Conservation (phyloP, 352 stramenopile species). For the Elongisporangium anandrum region DNA sequence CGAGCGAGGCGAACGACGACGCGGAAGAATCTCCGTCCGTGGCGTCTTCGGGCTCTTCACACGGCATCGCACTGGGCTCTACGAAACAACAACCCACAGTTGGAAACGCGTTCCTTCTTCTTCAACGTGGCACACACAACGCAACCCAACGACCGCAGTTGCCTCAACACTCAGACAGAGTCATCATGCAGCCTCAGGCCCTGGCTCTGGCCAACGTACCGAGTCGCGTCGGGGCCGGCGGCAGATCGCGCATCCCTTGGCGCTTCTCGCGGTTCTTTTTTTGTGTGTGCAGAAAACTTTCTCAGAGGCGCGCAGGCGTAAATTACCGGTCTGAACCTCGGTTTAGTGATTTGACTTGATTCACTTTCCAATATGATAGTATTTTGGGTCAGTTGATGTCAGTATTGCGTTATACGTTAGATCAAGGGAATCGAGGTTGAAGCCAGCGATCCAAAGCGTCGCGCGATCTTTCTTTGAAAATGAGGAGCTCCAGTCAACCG, state of each 20-base stretch:
- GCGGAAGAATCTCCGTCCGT: background rate
- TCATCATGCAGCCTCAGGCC: no score
- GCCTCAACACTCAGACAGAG: background rate
- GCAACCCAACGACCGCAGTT: background rate
- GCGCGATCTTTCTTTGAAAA: background rate
- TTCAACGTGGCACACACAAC: background rate
- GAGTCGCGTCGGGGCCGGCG: constrained; percentile 1
- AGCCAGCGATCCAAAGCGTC: background rate
- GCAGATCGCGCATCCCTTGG: constrained; percentile 5
- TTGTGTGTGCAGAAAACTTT: constrained; percentile 1
- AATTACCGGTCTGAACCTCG: background rate
- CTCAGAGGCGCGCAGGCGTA: background rate
- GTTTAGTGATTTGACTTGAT: background rate
- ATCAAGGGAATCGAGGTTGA: background rate
- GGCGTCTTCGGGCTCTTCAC: constrained; percentile 9
- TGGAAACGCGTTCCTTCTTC: background rate
- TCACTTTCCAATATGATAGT: background rate
- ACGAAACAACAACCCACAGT: background rate
- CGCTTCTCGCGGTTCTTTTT: constrained; percentile 2
- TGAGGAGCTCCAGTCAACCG: background rate
- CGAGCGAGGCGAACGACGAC: constrained; percentile 16
- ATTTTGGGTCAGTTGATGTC: background rate
- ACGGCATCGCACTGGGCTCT: background rate
- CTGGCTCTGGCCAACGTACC: constrained; percentile 1
- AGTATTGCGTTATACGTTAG: background rate